Percentiles rank a stretch among this genome's conserved stretches.
phyloP scores from a whole-genome alignment of 495 filamentous ascomycete species.

The Physcia stellaris region DNA sequence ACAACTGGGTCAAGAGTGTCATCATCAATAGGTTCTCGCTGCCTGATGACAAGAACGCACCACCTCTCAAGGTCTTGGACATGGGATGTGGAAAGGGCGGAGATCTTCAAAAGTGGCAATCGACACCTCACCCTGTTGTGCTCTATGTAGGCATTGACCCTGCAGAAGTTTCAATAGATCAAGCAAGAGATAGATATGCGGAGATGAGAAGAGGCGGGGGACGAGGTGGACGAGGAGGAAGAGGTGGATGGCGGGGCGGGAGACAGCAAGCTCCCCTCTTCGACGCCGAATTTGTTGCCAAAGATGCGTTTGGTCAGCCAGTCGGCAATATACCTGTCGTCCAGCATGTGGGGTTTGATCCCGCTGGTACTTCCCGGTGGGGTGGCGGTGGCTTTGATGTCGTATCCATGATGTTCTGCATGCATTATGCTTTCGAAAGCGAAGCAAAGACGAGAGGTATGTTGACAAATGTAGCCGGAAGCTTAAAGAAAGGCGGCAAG shows the following conservation, averaged over 20 bases:
- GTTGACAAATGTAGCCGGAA: constrained; percentile 82
- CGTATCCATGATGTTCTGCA: constrained; percentile 97
- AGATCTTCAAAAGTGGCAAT: constrained; percentile 89
- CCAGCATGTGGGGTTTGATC: constrained; percentile 73
- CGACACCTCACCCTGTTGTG: constrained; percentile 67
- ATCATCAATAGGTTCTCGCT: constrained; percentile 94
- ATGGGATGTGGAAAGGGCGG: constrained; percentile 96
- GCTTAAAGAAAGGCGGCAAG: constrained; percentile 81
- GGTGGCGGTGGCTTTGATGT: constrained; percentile 82
- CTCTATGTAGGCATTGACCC: constrained; percentile 90
- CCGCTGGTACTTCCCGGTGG: constrained; percentile 48
- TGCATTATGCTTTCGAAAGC: constrained; percentile 96
- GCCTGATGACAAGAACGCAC: constrained; percentile 50
- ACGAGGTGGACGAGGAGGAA: constrained; percentile 36
- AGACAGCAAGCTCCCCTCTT: constrained; percentile 47
- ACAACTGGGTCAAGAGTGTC: constrained; percentile 97
- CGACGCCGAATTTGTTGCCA: constrained; percentile 68
- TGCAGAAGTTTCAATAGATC: constrained; percentile 78
- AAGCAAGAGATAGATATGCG: constrained; percentile 71
- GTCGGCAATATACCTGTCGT: constrained; percentile 66
- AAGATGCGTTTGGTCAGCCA: constrained; percentile 79
- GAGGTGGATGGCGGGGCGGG: constrained; percentile 33
- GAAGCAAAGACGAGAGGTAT: constrained; percentile 80
- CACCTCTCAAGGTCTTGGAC: constrained; percentile 68
- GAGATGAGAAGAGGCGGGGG: constrained; percentile 53